A percentile compares a stretch with the other conserved stretches of the same genome.
phyloP scores from a whole-genome alignment of 768 basidiomycete species.

The Stropharia rugosoannulata region DNA sequence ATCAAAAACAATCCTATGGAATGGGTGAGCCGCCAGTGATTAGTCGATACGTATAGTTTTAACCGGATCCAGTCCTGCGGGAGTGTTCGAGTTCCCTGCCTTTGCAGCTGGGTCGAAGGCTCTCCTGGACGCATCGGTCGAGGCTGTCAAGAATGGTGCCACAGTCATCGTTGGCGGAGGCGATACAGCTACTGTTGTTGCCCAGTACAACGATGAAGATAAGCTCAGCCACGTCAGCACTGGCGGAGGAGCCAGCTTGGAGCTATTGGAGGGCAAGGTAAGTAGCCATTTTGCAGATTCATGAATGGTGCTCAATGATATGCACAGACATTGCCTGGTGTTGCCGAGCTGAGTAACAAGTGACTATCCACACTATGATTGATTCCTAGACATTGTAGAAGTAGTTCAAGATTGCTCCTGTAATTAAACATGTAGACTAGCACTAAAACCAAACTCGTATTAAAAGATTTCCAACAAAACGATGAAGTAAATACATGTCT shows the following conservation, averaged over 20 bases:
- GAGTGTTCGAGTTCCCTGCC: constrained; percentile 95
- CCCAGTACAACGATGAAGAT: constrained; percentile 81
- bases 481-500: not conserved
- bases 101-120: constrained; percentile 86
- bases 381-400: not conserved
- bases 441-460: constrained; percentile 1
- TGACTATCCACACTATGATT: constrained; percentile 14
- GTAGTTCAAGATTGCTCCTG: not conserved
- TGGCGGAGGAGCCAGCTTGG: constrained; percentile 90
- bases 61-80: constrained; percentile 68
- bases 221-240: constrained; percentile 96
- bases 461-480: constrained; percentile 2
- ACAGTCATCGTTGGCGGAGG: constrained; percentile 96
- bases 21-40: constrained; percentile 54
- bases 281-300: not conserved
- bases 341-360: constrained; percentile 79
- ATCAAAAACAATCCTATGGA: constrained; percentile 97
- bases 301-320: constrained; percentile 12
- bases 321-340: constrained; percentile 79
- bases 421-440: constrained; percentile 6
- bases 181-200: constrained; percentile 94
- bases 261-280: constrained; percentile 98
- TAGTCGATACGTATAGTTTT: not conserved
- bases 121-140: constrained; percentile 82
- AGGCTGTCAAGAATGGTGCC: constrained; percentile 82